These are phyloP conservation scores for Mycena maculata DNA, from an alignment of 768 basidiomycete genomes.

Conservation along the genomic window DNA sequence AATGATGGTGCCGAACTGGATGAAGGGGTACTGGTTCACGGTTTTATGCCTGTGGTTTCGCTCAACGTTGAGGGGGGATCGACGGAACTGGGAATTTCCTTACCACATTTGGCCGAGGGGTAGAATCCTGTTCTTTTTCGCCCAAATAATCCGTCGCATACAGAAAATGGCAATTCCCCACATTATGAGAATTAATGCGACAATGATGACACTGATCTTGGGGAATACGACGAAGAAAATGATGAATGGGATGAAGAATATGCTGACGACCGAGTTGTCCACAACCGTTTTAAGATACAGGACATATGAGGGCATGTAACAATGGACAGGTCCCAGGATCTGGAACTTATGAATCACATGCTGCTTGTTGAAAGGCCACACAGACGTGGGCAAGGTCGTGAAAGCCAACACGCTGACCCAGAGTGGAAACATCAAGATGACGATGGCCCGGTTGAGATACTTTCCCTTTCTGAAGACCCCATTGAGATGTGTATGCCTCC, in stretches of 20 bases:
- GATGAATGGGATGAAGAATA: conserved; percentile 29
- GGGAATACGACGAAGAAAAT: conserved; percentile 13
- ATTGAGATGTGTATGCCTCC: conserved; percentile 5
- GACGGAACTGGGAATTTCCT: background rate
- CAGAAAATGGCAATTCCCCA: conserved; percentile 24
- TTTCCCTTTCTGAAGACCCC: conserved; percentile 23
- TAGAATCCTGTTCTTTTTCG: conserved; percentile 7
- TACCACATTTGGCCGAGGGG: conserved; percentile 12
- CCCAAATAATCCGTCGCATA: conserved; percentile 23
- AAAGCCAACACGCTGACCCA: conserved; percentile 23
- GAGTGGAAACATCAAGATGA: conserved; percentile 18
- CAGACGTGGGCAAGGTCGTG: background rate
- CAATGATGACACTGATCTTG: background rate
- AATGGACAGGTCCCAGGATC: background rate
- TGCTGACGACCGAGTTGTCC: background rate
- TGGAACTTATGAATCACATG: conserved; percentile 20
- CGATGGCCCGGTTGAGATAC: conserved; percentile 5
- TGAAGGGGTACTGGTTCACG: conserved; percentile 24
- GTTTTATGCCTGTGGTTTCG: conserved; percentile 17
- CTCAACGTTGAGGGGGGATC: too few relatives aligned
- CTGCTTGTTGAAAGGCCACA: conserved; percentile 21
- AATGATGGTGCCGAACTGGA: conserved; percentile 27
- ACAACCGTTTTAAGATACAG: background rate
- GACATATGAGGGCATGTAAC: background rate
- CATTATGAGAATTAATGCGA: background rate